Percentiles rank a stretch among this genome's conserved stretches.
These are phyloP conservation scores for Kondoa subrosea DNA, from an alignment of 768 basidiomycete genomes.

Conservation along the genomic window DNA sequence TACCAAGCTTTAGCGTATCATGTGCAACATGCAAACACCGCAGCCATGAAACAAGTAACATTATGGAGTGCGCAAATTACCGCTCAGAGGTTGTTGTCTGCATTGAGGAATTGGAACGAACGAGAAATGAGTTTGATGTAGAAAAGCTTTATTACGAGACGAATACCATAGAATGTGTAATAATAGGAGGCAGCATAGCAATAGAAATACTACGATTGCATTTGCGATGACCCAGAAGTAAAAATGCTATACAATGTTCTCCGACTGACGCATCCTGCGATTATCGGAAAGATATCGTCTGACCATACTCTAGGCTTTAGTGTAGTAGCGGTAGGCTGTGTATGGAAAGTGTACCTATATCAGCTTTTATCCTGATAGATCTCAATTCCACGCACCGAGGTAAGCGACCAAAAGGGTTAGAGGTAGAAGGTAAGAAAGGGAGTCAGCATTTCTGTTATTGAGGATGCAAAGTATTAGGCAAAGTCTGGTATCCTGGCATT, in stretches of 20 bases:
- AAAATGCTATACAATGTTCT: too few relatives aligned
- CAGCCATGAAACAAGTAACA: constrained; percentile 74
- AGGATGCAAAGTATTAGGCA: background rate
- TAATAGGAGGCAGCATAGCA: too few relatives aligned
- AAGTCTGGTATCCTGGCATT: background rate
- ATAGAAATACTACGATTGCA: too few relatives aligned
- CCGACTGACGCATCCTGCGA: too few relatives aligned
- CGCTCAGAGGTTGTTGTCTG: constrained; percentile 54
- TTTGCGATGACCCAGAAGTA: too few relatives aligned
- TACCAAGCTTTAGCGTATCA: constrained; percentile 91
- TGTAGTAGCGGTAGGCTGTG: constrained; percentile 9
- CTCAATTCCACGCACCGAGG: constrained; percentile 38
- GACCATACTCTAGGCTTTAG: constrained; percentile 1
- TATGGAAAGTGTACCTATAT: background rate
- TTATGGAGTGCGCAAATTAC: constrained; percentile 92
- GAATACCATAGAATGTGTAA: too few relatives aligned
- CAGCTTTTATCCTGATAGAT: background rate
- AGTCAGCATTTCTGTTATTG: constrained; percentile 28
- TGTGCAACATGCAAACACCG: constrained; percentile 63
- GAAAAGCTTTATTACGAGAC: too few relatives aligned
- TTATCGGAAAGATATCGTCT: too few relatives aligned
- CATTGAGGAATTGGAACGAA: constrained; percentile 11
- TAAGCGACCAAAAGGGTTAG: constrained; percentile 61
- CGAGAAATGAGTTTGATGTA: background rate
- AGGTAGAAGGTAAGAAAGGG: constrained; percentile 70